phyloP scores from a whole-genome alignment of 2,329 filamentous ascomycete species.

The Monilinia fructigena region DNA sequence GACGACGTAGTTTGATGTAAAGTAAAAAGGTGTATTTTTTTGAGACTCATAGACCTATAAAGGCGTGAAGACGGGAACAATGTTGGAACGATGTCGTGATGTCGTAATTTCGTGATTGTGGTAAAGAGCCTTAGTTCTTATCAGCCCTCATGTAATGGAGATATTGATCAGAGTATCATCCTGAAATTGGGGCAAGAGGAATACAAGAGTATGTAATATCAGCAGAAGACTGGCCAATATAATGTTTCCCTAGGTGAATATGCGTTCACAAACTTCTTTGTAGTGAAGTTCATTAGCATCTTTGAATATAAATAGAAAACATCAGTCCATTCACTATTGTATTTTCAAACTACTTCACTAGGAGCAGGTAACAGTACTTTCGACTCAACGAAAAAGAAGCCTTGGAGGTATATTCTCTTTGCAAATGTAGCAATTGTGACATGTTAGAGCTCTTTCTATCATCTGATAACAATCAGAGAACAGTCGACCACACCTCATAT shows the following conservation, averaged over 20 bases:
- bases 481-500: not conserved
- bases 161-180: not conserved
- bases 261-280: not conserved
- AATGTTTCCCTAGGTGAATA: not conserved
- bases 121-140: not conserved
- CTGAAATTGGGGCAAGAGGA: not conserved
- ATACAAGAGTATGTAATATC: not conserved
- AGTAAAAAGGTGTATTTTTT: not conserved
- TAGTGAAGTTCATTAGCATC: not conserved
- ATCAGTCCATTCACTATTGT: not conserved
- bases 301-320: not conserved
- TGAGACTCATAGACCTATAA: not conserved
- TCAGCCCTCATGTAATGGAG: not conserved
- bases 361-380: not conserved
- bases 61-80: not conserved
- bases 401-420: not conserved
- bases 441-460: not conserved
- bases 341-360: not conserved
- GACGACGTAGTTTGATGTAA: not conserved
- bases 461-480: not conserved
- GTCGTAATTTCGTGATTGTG: not conserved
- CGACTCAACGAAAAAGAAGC: not conserved
- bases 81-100: too few species aligned
- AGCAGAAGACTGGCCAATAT: not conserved
- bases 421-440: not conserved